phyloP scores from a whole-genome alignment of 345 rosid species.

The Clarkia xantiana region DNA sequence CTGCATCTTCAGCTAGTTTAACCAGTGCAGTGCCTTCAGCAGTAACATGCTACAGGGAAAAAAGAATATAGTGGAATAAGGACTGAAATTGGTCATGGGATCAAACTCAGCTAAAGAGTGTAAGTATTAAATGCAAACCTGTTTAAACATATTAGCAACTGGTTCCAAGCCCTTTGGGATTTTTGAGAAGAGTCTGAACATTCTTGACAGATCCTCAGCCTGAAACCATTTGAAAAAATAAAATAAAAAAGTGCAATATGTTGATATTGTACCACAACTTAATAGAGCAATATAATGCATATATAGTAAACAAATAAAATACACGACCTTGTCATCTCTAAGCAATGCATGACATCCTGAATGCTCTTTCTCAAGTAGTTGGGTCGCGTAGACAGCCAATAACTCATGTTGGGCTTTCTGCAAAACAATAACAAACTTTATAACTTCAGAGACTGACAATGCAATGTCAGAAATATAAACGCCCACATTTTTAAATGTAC shows the following conservation, averaged over 20 bases:
- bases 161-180: slow-evolving; percentile 71
- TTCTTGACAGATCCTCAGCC: slow-evolving; percentile 94
- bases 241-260: neutral
- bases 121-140: slow-evolving; percentile 26
- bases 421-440: neutral
- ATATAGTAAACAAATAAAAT: neutral
- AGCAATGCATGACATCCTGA: slow-evolving; percentile 88
- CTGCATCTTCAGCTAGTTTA: slow-evolving; percentile 92
- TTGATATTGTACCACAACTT: neutral
- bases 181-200: slow-evolving; percentile 79
- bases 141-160: slow-evolving; percentile 70
- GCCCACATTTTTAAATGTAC: too few species aligned
- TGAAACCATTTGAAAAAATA: slow-evolving; percentile 9
- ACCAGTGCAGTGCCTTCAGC: slow-evolving; percentile 79
- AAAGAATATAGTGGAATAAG: slow-evolving; percentile 3
- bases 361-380: slow-evolving; percentile 75
- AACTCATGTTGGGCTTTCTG: slow-evolving; percentile 92
- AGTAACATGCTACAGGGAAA: slow-evolving; percentile 57
- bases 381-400: slow-evolving; percentile 47
- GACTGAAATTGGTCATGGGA: neutral
- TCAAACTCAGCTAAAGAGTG: too few species aligned
- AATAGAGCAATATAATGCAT: neutral
- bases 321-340: slow-evolving; percentile 70
- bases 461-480: too few species aligned
- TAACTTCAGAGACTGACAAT: too few species aligned